Base-by-base conservation (phyloP, 129 eudicot species). In the Pittosporum tobira region DNA sequence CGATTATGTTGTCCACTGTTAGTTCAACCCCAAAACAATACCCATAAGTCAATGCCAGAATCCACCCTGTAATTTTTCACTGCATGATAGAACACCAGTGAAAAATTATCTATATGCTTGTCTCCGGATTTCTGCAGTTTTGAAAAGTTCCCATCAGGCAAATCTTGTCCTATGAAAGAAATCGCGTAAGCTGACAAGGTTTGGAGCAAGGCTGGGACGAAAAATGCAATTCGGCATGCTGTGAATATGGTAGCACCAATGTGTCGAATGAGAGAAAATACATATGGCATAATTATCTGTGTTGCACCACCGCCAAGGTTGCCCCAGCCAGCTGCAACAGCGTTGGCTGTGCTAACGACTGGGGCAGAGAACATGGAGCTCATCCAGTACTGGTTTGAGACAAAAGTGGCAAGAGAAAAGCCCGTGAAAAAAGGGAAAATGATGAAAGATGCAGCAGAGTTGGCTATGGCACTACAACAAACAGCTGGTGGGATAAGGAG, bases 11-110 rank as follows among this genome's bases (percentile, higher is more conserved):
- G 43, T 73, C 72, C n/a, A 66, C 59, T 0, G 77, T 65, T 12
- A 72, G 44, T 27, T 72, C 77, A 12, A 72, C 77, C 42, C 77
- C 77, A 18, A 72, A 66, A 54, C 77, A 72, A 44, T 65, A 72
- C 23, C 77, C 77, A 34, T 72, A 72, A 51, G 62, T 48, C 51
- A 72, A 48, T 0, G 77, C 77, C 10, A 56, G 25, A 7, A 72
- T 51, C 77, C 77, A 72, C 36, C 63, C 72, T 59, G 61, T 72
- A 72, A 44, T 72, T 72, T 1, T 57, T 28, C 2, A 66, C 25
- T 3, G 62, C 77, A 13, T 65, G 63, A 12, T 49, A 61, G 21
- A 69, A 8, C 22, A 65, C 67, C 43, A 43, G 10, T 7, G 27
- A 36, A 20, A 64, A 31, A 13, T 38, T 71, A 15, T 71, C 76